A percentile compares a stretch with the other conserved stretches of the same genome.
These are phyloP conservation scores for Penicillium cataractarum DNA, from an alignment of 495 filamentous ascomycete species.

Conservation along the genomic window DNA sequence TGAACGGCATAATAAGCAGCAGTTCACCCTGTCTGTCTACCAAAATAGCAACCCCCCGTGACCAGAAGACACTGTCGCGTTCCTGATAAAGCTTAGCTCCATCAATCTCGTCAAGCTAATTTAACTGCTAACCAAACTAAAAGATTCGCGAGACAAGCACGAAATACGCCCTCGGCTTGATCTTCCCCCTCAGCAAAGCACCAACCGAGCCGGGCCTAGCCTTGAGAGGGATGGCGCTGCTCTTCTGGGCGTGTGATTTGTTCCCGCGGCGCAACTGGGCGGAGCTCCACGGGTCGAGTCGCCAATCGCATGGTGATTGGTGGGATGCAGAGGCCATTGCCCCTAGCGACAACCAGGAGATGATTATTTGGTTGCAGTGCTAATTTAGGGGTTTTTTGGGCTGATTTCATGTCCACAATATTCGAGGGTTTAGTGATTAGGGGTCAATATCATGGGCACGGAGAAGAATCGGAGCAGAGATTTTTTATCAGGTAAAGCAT, in stretches of 20 bases:
- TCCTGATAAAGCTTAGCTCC: background rate
- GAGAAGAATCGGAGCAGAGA: background rate
- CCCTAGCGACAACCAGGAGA: conserved; percentile 22
- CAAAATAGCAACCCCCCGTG: conserved; percentile 21
- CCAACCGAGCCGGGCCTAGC: conserved; percentile 2
- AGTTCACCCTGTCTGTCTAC: no score
- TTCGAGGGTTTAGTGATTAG: background rate
- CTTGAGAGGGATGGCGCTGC: background rate
- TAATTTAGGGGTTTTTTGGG: background rate
- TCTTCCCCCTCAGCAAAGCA: conserved; percentile 6
- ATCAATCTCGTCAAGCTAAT: no score
- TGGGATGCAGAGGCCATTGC: conserved; percentile 14
- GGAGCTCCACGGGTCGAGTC: conserved; percentile 4
- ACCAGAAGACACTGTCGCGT: background rate
- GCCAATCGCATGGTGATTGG: conserved; percentile 9
- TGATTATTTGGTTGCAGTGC: background rate
- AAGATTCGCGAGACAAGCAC: background rate
- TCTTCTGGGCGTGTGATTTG: background rate
- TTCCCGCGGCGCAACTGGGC: background rate
- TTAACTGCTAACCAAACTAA: background rate
- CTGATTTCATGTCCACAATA: background rate
- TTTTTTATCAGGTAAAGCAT: no score
- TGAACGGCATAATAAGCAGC: background rate
- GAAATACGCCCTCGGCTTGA: conserved; percentile 21
- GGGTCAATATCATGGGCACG: background rate